These are phyloP conservation scores for Blakeslea trispora DNA, from an alignment of 371 early-diverging fungal genomes.

Conservation along the genomic window DNA sequence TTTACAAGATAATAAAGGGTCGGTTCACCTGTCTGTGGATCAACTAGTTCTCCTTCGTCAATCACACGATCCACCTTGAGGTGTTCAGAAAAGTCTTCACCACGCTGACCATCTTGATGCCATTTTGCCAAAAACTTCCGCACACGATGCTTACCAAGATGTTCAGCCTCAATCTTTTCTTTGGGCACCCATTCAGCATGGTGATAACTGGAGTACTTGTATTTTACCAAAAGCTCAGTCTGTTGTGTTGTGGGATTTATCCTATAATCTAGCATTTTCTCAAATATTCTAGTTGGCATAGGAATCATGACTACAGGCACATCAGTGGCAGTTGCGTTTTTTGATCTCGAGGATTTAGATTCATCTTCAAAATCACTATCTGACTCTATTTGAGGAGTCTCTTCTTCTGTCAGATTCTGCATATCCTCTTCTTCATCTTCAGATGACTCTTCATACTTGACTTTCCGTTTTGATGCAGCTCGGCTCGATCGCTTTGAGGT, in stretches of 20 bases:
- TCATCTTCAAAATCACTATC: background rate
- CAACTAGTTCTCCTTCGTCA: constrained; percentile 75
- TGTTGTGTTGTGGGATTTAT: constrained; percentile 32
- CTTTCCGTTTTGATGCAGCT: constrained; percentile 16
- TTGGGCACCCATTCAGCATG: constrained; percentile 82
- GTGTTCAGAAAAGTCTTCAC: constrained; percentile 53
- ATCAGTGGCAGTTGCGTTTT: constrained; percentile 15
- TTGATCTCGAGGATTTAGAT: background rate
- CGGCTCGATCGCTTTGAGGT: constrained; percentile 10
- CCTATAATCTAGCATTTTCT: constrained; percentile 60
- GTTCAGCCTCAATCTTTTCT: constrained; percentile 61
- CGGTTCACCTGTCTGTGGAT: constrained; percentile 50
- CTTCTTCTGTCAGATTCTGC: constrained; percentile 7
- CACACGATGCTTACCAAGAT: constrained; percentile 72
- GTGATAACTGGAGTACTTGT: constrained; percentile 75
- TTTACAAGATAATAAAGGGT: constrained; percentile 82
- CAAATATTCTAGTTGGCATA: constrained; percentile 59
- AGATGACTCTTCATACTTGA: constrained; percentile 17
- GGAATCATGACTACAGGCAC: constrained; percentile 64
- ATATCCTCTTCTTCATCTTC: constrained; percentile 24
- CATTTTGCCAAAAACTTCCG: constrained; percentile 72
- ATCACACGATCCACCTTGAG: constrained; percentile 71
- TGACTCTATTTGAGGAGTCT: background rate
- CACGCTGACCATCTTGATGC: constrained; percentile 41
- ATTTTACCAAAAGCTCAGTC: constrained; percentile 63